Evolutionary conservation across 2,329 filamentous ascomycete genomes (phyloP), one percentile per base, ranked within the genome.

Genomic region (Hymenoscyphus linearis): DNA sequence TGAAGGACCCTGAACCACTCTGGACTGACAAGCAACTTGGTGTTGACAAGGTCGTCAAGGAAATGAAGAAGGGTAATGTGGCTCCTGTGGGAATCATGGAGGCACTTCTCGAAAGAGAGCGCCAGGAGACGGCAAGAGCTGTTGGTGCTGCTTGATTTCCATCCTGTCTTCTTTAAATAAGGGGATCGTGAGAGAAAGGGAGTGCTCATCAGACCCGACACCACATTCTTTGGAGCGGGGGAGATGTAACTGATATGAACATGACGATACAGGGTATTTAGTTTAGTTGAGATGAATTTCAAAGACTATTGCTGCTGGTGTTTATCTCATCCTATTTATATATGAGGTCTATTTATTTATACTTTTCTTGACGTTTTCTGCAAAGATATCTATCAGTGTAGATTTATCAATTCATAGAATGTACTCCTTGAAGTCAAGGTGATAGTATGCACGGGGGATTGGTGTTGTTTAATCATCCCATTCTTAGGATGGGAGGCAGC

Each of bases 11-110:
- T 47, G 77, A 84, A 72, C 88, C 93, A n/a, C 86, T 99, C 47
- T 99, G 95, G 95, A 95, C 90, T 1, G 87, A 97, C 70, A 80
- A 83, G 70, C 95, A 99, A 81, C 85, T 99, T 60, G 90, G 88
- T 47, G 82, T 96, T 55, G 83, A 85, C 62, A 80, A 90, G 70
- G 79, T 84, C 14, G 79, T 85, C 57, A 79, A 83, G 72, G 84
- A 88, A 73, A 82, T 91, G 70, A 78, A 79, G 70, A 79, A 78
- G 36, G 76, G 74, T 18, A 47, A 47, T 22, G 18, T 47, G 14
- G 76, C 74, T 26, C 69, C 70, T 40, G 71, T 75, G 63, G 72
- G 78, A 37, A 71, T 87, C 66, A 84, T 83, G 62, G 84, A 87
- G 71, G 77, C 80, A 50, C 77, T 87, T 53, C 80, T 87, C 40